Conservation (phyloP, 371 early-diverging fungal species). For the Lichtheimia corymbifera region DNA sequence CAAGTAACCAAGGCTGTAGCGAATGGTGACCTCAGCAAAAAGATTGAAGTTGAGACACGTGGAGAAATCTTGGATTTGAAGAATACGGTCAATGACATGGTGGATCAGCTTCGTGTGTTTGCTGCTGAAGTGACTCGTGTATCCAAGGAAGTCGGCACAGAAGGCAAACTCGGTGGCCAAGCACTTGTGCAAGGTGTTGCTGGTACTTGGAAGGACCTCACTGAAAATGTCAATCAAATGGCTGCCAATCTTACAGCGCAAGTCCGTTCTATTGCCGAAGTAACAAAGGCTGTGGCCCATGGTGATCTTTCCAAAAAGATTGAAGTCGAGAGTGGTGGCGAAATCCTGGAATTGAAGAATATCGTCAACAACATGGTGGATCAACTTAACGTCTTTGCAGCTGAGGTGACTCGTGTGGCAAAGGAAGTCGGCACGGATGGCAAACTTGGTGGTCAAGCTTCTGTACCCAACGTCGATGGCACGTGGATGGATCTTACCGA, state of each 20-base stretch:
- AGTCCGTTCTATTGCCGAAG: conserved; percentile 50
- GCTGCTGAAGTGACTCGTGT: conserved; percentile 56
- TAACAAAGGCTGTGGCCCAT: conserved; percentile 49
- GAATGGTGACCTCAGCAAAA: conserved; percentile 49
- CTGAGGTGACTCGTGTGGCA: not conserved
- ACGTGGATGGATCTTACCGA: not conserved
- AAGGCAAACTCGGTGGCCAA: conserved; percentile 52
- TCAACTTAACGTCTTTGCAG: conserved; percentile 34
- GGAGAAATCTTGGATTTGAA: conserved; percentile 44
- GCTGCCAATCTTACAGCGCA: conserved; percentile 14
- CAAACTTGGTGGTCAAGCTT: not conserved
- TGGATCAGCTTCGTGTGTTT: conserved; percentile 56
- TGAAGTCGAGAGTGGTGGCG: conserved; percentile 45
- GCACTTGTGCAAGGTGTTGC: conserved; percentile 47
- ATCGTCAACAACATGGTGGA: conserved; percentile 69
- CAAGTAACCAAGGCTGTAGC: conserved; percentile 47
- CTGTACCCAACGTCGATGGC: not conserved
- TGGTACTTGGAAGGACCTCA: conserved; percentile 67
- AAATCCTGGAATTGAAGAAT: conserved; percentile 51
- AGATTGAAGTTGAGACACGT: conserved; percentile 30
- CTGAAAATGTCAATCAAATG: conserved; percentile 48
- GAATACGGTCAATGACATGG: conserved; percentile 49
- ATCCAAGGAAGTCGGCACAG: conserved; percentile 53
- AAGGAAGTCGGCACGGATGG: not conserved
- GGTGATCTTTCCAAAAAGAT: conserved; percentile 50